These are phyloP conservation scores for Coemansia reversa DNA, from an alignment of 192 early-diverging fungal genomes.

Conservation along the genomic window DNA sequence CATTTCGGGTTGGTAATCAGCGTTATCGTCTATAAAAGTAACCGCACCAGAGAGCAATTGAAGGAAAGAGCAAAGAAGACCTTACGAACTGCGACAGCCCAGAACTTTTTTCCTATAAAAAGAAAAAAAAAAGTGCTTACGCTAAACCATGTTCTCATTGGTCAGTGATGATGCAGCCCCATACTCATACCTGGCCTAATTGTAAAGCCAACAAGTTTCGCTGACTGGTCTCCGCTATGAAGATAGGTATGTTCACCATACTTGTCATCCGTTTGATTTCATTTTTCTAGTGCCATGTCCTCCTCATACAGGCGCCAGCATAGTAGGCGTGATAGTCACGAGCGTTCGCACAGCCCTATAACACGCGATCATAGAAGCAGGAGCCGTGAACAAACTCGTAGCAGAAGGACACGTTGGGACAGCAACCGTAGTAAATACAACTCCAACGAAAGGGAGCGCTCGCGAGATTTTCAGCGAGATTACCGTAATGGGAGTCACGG, in stretches of 20 bases:
- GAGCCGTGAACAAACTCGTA: constrained; percentile 3
- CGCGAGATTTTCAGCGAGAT: neutral
- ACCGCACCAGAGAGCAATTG: constrained; percentile 5
- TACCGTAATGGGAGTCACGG: neutral
- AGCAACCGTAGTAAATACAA: constrained; percentile 1
- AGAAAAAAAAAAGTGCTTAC: neutral
- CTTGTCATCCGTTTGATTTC: neutral
- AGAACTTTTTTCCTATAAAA: neutral
- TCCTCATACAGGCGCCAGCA: neutral
- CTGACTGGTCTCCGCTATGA: too few relatives aligned
- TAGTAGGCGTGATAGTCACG: neutral
- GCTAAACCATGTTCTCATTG: constrained; percentile 1
- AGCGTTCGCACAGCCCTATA: neutral
- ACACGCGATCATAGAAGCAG: neutral
- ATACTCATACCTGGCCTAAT: neutral
- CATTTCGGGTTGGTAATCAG: constrained; percentile 17
- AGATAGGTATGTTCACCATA: too few relatives aligned
- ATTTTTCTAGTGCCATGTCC: neutral
- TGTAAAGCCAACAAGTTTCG: neutral
- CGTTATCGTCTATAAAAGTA: neutral
- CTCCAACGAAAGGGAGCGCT: neutral
- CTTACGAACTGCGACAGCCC: neutral
- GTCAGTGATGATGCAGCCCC: constrained; percentile 1
- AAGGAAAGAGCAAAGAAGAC: constrained; percentile 1
- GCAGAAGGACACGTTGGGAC: neutral